Base-by-base conservation (phyloP, 768 basidiomycete species). In the Agaricus subrufescens region DNA sequence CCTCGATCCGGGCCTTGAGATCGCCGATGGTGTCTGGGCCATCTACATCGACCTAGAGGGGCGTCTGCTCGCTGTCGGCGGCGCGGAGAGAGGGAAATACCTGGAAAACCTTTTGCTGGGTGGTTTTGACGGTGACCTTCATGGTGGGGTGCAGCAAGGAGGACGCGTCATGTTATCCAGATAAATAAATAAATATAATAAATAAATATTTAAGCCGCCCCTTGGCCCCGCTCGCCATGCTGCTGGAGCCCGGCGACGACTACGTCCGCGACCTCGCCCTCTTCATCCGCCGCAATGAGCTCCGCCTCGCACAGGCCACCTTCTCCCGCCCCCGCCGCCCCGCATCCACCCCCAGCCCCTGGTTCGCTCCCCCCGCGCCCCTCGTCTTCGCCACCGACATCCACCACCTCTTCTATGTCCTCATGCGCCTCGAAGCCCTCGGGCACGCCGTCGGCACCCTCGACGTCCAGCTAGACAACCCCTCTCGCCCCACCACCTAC, bases 121-220 rank as follows among this genome's bases (percentile, higher is more conserved):
- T 83, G 1, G 95, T 98, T 76, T 98, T 98, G 66, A 98, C 77
- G 27, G 93, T 96, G 71, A 98, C 82, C 82, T 93, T 92, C 87
- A 94, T 91, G 69, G 69, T 80, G 73, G 66, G n/a, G 50, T 60
- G 60, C 54, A 50, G 55, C 58, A 50, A 47, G 46, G 60, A 47
- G 37, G 61, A 62, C 58, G 59, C 48, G 58, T 57, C 54, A 58
- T 56, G 30, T 42, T 25, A 43, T 26, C 19, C 54, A 48, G 42
- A 49, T 44, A 9, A 15, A 27, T 15, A 42, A 34, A 45, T 53
- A 53, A 45, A n/a, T 52, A n/a, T 52, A 52, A 26, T 29, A n/a
- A 47, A 29, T 47, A 27, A 60, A 42, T 58, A 46, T 46, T 54
- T 50, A 56, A 58, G 54, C 63, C 59, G 54, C 46, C 53, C 46